phyloP scores from a whole-genome alignment of 2,329 filamentous ascomycete species.

The Colletotrichum lupini region DNA sequence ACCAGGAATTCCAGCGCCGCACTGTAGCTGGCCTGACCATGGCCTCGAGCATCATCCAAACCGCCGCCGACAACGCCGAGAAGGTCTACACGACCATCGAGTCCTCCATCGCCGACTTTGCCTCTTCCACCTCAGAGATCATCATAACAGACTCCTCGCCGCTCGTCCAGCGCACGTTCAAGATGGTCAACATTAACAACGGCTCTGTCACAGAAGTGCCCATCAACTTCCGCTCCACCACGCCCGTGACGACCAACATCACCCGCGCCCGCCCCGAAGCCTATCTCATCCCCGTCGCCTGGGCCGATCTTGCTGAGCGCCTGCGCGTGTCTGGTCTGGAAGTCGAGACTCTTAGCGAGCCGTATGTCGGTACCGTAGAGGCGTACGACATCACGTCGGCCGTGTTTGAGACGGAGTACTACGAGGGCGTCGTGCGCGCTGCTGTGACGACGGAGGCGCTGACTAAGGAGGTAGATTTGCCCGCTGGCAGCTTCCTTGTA shows the following conservation, averaged over 20 bases:
- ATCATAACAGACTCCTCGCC: constrained; percentile 43
- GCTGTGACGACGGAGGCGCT: constrained; percentile 38
- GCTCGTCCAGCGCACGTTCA: constrained; percentile 36
- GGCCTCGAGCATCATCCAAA: constrained; percentile 43
- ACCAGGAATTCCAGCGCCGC: constrained; percentile 46
- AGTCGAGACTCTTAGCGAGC: constrained; percentile 39
- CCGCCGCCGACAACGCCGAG: constrained; percentile 44
- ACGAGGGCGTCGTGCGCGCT: constrained; percentile 42
- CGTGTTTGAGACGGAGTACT: constrained; percentile 40
- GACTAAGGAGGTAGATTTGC: constrained; percentile 38
- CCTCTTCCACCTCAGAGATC: constrained; percentile 40
- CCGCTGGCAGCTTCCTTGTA: constrained; percentile 44
- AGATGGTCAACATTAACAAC: constrained; percentile 42
- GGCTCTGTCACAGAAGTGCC: constrained; percentile 44
- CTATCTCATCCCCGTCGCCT: constrained; percentile 44
- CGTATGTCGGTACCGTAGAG: constrained; percentile 43
- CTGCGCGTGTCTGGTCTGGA: constrained; percentile 41
- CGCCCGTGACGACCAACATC: constrained; percentile 41
- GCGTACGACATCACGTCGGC: constrained; percentile 40
- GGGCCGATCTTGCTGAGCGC: constrained; percentile 43
- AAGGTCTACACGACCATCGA: constrained; percentile 43
- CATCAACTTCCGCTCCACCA: constrained; percentile 43
- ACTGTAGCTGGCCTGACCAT: constrained; percentile 43
- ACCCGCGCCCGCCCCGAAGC: constrained; percentile 44
- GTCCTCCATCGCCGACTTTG: constrained; percentile 42